Evolutionary conservation across 305 asterid genomes (phyloP).

Genomic region (Fraxinus angustifolia): DNA sequence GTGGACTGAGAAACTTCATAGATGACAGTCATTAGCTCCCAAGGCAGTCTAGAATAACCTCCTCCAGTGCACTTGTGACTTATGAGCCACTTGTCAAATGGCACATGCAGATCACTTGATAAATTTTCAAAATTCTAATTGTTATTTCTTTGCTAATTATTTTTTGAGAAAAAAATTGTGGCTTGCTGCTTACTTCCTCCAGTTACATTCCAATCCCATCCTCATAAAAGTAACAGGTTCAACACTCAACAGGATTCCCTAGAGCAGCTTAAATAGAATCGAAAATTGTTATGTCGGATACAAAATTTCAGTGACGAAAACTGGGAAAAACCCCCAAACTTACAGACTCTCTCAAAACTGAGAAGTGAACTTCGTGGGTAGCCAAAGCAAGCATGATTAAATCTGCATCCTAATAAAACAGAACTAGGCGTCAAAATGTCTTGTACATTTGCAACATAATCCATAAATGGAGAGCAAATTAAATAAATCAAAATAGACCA

Average conservation of each 20-base stretch:
- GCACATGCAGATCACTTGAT: background rate
- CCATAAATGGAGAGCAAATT: background rate
- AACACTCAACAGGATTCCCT: background rate
- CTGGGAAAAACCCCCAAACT: background rate
- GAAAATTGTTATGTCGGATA: background rate
- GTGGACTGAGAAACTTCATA: background rate
- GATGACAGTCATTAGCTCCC: background rate
- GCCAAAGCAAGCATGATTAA: conserved; percentile 59
- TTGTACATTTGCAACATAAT: background rate
- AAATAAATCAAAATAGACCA: conserved; percentile 13
- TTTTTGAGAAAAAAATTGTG: background rate
- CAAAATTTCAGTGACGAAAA: conserved; percentile 8
- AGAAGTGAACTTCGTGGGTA: conserved; percentile 57
- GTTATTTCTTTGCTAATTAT: background rate
- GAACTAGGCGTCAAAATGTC: conserved; percentile 6
- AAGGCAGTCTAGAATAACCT: background rate
- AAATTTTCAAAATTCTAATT: background rate
- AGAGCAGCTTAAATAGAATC: background rate
- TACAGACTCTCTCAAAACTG: conserved; percentile 49
- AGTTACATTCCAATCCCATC: background rate
- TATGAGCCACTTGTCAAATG: background rate
- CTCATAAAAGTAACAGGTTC: background rate
- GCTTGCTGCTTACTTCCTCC: background rate
- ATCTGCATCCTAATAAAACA: conserved; percentile 53
- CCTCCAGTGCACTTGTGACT: background rate